Conservation (phyloP, 441 rosid genomes). For the Gossypium gossypioides region DNA sequence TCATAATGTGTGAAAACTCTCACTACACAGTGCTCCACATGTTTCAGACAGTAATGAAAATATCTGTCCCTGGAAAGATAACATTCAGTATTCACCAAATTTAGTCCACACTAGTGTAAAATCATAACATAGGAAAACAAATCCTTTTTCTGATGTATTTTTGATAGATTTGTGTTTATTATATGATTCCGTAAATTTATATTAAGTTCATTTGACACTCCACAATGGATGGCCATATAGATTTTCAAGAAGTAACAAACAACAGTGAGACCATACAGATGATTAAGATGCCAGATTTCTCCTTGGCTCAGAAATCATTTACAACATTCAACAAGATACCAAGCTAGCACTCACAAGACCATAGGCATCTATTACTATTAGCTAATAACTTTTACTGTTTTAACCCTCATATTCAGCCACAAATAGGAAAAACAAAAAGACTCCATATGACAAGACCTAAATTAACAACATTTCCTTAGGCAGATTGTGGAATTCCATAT, state of each 20-base stretch:
- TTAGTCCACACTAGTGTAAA: not conserved
- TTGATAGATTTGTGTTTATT: not conserved
- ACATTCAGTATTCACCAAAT: not conserved
- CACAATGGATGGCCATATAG: not conserved
- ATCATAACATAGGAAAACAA: not conserved
- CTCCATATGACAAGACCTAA: not conserved
- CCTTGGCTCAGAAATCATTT: not conserved
- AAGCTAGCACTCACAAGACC: not conserved
- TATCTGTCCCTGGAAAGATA: not conserved
- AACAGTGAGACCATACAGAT: not conserved
- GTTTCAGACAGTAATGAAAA: not conserved
- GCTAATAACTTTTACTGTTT: not conserved
- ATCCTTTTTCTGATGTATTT: not conserved
- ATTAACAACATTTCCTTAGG: not conserved
- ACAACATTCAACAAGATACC: not conserved
- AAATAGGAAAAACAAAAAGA: not conserved
- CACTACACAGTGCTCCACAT: not conserved
- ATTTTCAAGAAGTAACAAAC: not conserved
- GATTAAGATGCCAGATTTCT: not conserved
- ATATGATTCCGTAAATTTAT: not conserved
- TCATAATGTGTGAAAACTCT: not conserved
- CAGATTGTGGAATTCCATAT: not conserved
- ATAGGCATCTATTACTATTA: not conserved
- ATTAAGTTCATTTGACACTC: not conserved
- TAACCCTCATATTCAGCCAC: not conserved